phyloP scores from a whole-genome alignment of 345 rosid genomes.

The Hibiscus tridactylites region DNA sequence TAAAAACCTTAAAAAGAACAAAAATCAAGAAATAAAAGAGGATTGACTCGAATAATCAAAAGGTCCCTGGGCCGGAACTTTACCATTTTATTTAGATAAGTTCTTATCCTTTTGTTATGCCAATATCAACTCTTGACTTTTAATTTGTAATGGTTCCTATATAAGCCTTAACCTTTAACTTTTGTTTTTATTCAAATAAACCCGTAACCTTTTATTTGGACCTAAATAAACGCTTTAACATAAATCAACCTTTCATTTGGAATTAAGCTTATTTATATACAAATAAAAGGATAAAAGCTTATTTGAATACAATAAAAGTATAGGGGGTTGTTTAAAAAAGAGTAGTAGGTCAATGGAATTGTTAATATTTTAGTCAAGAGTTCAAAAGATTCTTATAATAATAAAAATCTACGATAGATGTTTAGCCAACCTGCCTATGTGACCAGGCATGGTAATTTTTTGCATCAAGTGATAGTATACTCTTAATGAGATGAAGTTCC shows the following conservation, averaged over 20 bases:
- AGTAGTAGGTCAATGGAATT: background rate
- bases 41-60: background rate
- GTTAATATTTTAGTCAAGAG: background rate
- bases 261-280: background rate
- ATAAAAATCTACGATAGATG: background rate
- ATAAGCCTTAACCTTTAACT: background rate
- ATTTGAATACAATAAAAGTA: background rate
- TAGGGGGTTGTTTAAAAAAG: background rate
- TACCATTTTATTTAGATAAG: background rate
- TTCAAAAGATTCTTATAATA: background rate
- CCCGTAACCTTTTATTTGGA: background rate
- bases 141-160: background rate
- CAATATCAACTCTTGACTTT: background rate
- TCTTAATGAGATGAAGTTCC: conserved; percentile 69
- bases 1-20: background rate
- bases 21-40: background rate
- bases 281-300: background rate
- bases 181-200: background rate
- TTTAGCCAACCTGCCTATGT: conserved; percentile 73
- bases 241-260: background rate
- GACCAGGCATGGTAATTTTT: conserved; percentile 97
- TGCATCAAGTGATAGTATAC: conserved; percentile 56
- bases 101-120: background rate
- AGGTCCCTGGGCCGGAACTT: background rate
- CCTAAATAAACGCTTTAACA: background rate